Evolutionary conservation across 495 filamentous ascomycete genomes (phyloP).

Genomic region (Clohesyomyces aquaticus): DNA sequence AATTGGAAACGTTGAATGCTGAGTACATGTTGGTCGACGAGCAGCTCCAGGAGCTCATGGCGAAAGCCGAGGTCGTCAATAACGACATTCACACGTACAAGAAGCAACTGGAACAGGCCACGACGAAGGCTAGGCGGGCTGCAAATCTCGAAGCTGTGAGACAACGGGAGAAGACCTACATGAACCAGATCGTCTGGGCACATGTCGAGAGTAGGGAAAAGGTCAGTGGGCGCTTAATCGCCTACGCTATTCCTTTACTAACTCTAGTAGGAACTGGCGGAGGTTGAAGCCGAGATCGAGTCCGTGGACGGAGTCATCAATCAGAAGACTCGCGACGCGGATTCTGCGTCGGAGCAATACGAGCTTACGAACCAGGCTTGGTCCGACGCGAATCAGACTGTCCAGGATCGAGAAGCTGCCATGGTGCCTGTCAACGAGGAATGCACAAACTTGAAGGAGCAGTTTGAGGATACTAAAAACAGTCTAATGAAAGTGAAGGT

Average conservation of each 20-base stretch:
- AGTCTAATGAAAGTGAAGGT: constrained; percentile 12
- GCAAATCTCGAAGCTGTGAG: constrained; percentile 46
- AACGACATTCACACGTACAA: constrained; percentile 57
- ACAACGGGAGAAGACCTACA: constrained; percentile 7
- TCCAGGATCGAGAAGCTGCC: constrained; percentile 46
- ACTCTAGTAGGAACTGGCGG: constrained; percentile 11
- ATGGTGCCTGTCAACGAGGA: constrained; percentile 49
- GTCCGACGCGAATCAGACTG: constrained; percentile 40
- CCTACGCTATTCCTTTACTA: not conserved
- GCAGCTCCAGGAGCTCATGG: constrained; percentile 68
- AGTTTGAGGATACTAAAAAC: constrained; percentile 43
- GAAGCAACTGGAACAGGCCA: constrained; percentile 46
- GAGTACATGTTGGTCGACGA: constrained; percentile 83
- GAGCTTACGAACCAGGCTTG: constrained; percentile 52
- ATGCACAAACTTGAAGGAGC: constrained; percentile 46
- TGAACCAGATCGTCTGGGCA: constrained; percentile 24
- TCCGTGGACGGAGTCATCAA: constrained; percentile 52
- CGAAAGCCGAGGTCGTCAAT: constrained; percentile 55
- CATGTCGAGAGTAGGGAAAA: constrained; percentile 17
- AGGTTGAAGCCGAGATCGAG: constrained; percentile 47
- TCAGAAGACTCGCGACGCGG: constrained; percentile 46
- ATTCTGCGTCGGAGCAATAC: constrained; percentile 47
- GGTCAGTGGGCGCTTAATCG: not conserved
- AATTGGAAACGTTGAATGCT: constrained; percentile 86
- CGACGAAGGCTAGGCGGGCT: constrained; percentile 55